Percentiles rank a stretch among this genome's conserved stretches.
Evolutionary conservation across 2,329 filamentous ascomycete species (phyloP).

Genomic region (Colletotrichum phormii): DNA sequence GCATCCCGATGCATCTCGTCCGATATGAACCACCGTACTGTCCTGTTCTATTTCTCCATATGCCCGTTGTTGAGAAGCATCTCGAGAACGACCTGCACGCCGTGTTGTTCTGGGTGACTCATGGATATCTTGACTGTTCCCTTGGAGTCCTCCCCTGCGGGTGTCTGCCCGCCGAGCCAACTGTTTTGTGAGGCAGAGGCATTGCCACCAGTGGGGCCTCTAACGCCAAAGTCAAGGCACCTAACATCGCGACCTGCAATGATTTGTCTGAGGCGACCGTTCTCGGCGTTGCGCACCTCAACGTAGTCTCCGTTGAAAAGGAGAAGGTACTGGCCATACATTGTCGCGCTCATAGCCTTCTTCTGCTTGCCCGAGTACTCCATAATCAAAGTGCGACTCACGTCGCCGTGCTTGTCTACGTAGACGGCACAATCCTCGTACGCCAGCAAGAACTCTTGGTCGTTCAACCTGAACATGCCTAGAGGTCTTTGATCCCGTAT

Average conservation of each 20-base stretch:
- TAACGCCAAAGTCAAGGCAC: constrained; percentile 86
- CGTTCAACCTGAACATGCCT: constrained; percentile 95
- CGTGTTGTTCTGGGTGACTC: constrained; percentile 89
- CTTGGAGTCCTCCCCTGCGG: constrained; percentile 62
- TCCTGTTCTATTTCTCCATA: constrained; percentile 54
- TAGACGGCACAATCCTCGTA: constrained; percentile 98
- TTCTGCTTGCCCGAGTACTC: constrained; percentile 93
- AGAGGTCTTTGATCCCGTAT: constrained; percentile 87
- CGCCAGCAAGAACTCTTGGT: constrained; percentile 90
- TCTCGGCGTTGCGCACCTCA: constrained; percentile 96
- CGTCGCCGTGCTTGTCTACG: constrained; percentile 97
- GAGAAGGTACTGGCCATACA: constrained; percentile 91
- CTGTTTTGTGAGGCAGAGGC: constrained; percentile 46
- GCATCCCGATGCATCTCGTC: neutral
- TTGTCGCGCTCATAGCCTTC: constrained; percentile 83
- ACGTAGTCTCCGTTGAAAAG: constrained; percentile 97
- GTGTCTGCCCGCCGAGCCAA: constrained; percentile 45
- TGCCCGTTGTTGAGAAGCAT: constrained; percentile 92
- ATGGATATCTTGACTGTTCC: constrained; percentile 94
- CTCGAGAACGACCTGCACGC: constrained; percentile 90
- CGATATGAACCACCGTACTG: neutral
- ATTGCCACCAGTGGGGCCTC: constrained; percentile 67
- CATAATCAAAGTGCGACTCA: constrained; percentile 94
- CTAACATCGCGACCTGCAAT: constrained; percentile 92
- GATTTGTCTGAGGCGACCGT: constrained; percentile 91